Percentiles rank a stretch among this genome's conserved stretches.
These are phyloP conservation scores for Austropuccinia psidii DNA, from an alignment of 1,284 basidiomycete genomes.

Conservation along the genomic window DNA sequence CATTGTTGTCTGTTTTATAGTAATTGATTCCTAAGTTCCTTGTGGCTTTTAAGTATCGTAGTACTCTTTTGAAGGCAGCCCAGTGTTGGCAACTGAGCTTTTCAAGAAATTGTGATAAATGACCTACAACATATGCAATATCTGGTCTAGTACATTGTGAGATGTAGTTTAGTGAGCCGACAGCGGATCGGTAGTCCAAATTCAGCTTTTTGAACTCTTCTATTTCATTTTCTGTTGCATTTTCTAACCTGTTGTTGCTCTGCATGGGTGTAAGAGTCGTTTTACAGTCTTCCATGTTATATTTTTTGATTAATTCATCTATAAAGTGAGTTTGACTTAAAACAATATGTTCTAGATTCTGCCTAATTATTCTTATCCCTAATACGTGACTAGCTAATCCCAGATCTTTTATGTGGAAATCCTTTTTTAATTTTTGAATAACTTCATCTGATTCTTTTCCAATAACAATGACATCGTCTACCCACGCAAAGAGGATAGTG, in stretches of 20 bases:
- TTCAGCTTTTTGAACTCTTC: not conserved
- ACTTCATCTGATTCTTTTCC: slow-evolving; percentile 4
- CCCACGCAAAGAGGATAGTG: slow-evolving; percentile 13
- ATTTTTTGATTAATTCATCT: not conserved
- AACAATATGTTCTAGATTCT: not conserved
- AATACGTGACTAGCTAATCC: slow-evolving; percentile 16
- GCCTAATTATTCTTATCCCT: slow-evolving; percentile 16
- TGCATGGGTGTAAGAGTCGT: slow-evolving; percentile 23
- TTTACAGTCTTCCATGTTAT: slow-evolving; percentile 21
- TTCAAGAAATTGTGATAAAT: slow-evolving; percentile 24
- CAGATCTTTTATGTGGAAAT: slow-evolving; percentile 31
- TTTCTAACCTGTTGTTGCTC: slow-evolving; percentile 11
- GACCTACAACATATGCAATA: slow-evolving; percentile 24
- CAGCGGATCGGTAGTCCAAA: slow-evolving; percentile 10
- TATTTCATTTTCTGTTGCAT: slow-evolving; percentile 16
- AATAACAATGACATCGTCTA: slow-evolving; percentile 23
- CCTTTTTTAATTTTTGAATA: not conserved
- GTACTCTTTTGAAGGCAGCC: slow-evolving; percentile 16
- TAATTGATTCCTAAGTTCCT: slow-evolving; percentile 7
- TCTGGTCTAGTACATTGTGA: slow-evolving; percentile 33
- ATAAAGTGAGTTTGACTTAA: slow-evolving; percentile 1
- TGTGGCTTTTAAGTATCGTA: slow-evolving; percentile 25
- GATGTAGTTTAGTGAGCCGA: slow-evolving; percentile 17
- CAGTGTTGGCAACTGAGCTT: slow-evolving; percentile 8
- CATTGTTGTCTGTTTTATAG: not conserved